Base-by-base conservation (phyloP, 345 rosid species). In the Acer negundo region DNA sequence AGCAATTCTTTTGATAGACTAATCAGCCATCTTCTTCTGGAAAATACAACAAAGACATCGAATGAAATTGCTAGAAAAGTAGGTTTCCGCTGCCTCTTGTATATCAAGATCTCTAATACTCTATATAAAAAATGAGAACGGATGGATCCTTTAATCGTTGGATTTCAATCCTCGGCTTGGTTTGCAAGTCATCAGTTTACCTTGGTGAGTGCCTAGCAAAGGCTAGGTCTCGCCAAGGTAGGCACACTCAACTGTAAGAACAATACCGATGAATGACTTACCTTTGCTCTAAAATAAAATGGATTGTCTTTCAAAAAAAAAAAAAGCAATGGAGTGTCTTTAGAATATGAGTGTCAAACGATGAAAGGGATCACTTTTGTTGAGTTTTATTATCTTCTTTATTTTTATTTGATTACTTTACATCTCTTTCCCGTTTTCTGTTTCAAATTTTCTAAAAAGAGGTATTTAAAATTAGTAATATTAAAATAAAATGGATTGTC, bases 201-300 rank as follows among this genome's bases (percentile, higher is more conserved):
- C 86, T 88, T 91, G 75, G 96, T 90, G 7, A 38, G 49, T 72
- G 51, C 66, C 51, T 58, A 58, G 2, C 20, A 20, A 44, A 16
- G n/a, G 69, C 24, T 31, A 67, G 28, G 53, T n/a, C n/a, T n/a
- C n/a, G n/a, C n/a, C n/a, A n/a, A 44, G 40, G 73, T 23, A 62
- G 66, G 64, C 55, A 31, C 35, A 58, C 16, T 62, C 72, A 77
- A 72, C 28, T 61, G 15, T 40, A 8, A 47, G 64, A 47, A 68
- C 38, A 58, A 62, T 56, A 66, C 47, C 24, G 72, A 58, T 65
- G 7, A 38, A 64, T 42, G 66, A 12, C 67, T 75, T 84, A 96
- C 98, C 89, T 96, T 96, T 76, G 99, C 94, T 79, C 93, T 89
- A n/a, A n/a, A n/a, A n/a, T n/a, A n/a, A n/a, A n/a, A n/a, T n/a